Evolutionary conservation across 257 asterid genomes (phyloP).

Genomic region (Parsonsia alboflavescens): DNA sequence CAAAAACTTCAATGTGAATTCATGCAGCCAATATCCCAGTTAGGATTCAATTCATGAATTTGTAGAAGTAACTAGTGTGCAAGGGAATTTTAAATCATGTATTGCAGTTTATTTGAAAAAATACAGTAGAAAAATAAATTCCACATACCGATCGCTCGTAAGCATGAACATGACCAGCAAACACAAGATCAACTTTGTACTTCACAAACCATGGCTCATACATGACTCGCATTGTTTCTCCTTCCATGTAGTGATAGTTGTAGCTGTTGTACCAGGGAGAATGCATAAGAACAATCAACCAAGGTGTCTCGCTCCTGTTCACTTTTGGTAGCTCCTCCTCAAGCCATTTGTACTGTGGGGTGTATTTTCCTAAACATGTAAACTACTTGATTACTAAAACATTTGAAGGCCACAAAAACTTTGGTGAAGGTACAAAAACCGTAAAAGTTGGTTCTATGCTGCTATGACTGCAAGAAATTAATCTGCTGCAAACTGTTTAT

Average conservation of each 20-base stretch:
- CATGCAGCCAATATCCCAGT: background rate
- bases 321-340: conserved; percentile 65
- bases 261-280: conserved; percentile 96
- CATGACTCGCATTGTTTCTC: conserved; percentile 94
- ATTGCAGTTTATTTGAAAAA: background rate
- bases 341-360: conserved; percentile 81
- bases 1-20: background rate
- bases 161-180: conserved; percentile 95
- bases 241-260: conserved; percentile 80
- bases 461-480: background rate
- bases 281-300: conserved; percentile 83
- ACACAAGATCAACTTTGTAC: conserved; percentile 80
- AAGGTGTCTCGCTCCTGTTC: conserved; percentile 76
- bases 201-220: conserved; percentile 68
- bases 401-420: background rate
- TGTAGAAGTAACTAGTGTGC: background rate
- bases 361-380: conserved; percentile 55
- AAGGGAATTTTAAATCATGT: background rate
- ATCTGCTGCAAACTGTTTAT: background rate
- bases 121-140: background rate
- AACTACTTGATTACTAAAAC: background rate
- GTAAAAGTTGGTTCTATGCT: background rate
- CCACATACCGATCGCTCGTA: conserved; percentile 72
- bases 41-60: no score
- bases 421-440: background rate